Evolutionary conservation across 2,329 filamentous ascomycete species (phyloP), one percentile per base, ranked within the genome.

Genomic region (Colletotrichum abscissum): DNA sequence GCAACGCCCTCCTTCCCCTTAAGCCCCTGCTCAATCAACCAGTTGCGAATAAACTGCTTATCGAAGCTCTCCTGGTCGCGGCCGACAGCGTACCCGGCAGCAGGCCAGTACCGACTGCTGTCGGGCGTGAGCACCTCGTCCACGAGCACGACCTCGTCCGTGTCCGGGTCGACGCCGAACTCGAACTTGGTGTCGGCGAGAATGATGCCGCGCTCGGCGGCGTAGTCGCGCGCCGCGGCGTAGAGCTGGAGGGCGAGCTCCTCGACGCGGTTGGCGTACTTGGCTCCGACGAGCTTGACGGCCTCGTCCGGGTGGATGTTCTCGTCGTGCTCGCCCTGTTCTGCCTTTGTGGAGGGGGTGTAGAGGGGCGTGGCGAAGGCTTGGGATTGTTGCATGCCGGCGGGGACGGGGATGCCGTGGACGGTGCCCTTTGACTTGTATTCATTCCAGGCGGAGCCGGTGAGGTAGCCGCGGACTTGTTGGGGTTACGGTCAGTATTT

Each of bases 71-170:
- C 89, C 85, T 97, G 95, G 69, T 93, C 88, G 74, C 87, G 88
- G 2, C 95, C 95, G 22, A 93, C 83, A 80, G 91, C 88, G 80
- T 96, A 97, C 58, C 87, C 87, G 56, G 91, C 91, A 75, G 88
- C 90, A 1, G 92, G 92, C 95, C 96, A 98, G 88, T 98, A 98
- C 19, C 95, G 90, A 63, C 93, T 96, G 67, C 90, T 93, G 81
- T 95, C 93, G 2, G 95, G 95, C 8, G 92, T 94, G 73, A 97
- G 85, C 26, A 97, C 94, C 85, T 97, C 95, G 79, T 97, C 95
- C 5, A 95, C 91, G 64, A 96, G 86, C 46, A 95, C 90, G 8
- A 97, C 88, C 78, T 93, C 89, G 74, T 90, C 88, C 2, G 89
- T 91, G 69, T 84, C 87, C 75, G 89, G 87, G 76, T 93, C 91